Base-by-base conservation (phyloP, 1,284 basidiomycete genomes). In the Calocybe gambosa region DNA sequence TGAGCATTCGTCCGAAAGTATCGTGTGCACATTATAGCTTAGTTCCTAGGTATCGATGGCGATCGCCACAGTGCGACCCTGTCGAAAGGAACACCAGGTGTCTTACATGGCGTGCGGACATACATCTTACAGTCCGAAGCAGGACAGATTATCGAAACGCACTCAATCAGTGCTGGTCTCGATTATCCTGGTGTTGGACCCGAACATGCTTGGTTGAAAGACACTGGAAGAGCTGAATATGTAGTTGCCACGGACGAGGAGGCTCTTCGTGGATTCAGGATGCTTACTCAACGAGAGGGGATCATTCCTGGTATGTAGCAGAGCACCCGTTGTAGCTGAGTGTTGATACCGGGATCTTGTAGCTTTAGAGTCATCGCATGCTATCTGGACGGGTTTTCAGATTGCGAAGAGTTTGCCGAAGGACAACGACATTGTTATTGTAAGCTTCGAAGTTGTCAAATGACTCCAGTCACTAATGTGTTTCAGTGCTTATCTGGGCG, bases 131-230 rank as follows among this genome's bases (percentile, higher is more conserved):
- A 99, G 66, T 86, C 87, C 21, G 62, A 76, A 38, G 79, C 79
- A 25, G 96, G 96, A 26, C 96, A 99, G 70, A 94, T 99, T 61
- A 83, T 87, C 55, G 93, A 97, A 65, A 98, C 96, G 15, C 93
- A 98, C 68, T 97, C 93, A 15, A 89, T 99, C 66, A 93, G 89
- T 57, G 95, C 96, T 42, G 96, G 95, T 31, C 73, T 96, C 39
- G 89, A 93, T 65, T 93, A 92, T 63, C 89, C 89, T 26, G 86
- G 91, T 58, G 96, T 99, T 43, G 96, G 96, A 12, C 96, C 96
- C 6, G 95, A 99, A 67, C 95, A 98, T 64, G 87, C 94, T 40
- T 96, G 87, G 85, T 73, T 99, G 62, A 98, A 98, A 68, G 91
- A 96, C 62, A 85, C 84, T 1, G 90, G 91, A 13, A 75, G 96